Conservation (phyloP, 192 early-diverging fungal species). For the Chytriomyces sp. region DNA sequence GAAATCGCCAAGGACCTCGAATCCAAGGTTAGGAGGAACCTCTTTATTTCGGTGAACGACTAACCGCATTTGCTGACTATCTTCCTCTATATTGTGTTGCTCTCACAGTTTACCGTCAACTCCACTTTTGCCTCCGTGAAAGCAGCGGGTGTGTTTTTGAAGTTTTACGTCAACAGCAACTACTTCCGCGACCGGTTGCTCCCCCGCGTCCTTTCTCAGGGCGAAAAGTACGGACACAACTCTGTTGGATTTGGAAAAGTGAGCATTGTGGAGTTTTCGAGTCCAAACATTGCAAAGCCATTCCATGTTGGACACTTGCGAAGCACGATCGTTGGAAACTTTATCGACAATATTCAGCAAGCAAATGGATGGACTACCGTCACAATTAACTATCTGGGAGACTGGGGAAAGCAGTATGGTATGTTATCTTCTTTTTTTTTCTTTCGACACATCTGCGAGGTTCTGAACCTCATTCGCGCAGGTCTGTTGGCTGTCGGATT, state of each 20-base stretch:
- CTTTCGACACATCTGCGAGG: slow-evolving; percentile 17
- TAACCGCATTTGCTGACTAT: neutral
- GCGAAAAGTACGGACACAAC: slow-evolving; percentile 35
- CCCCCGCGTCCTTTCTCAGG: slow-evolving; percentile 36
- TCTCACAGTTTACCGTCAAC: neutral
- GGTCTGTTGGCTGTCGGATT: slow-evolving; percentile 91
- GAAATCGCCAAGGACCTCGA: slow-evolving; percentile 40
- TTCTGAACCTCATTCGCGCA: slow-evolving; percentile 29
- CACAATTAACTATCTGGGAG: slow-evolving; percentile 96
- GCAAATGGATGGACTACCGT: slow-evolving; percentile 91
- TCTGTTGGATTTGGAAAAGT: slow-evolving; percentile 63
- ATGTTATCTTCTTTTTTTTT: slow-evolving; percentile 38
- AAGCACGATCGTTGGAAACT: slow-evolving; percentile 96
- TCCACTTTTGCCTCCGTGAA: slow-evolving; percentile 1
- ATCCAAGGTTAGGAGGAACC: slow-evolving; percentile 32
- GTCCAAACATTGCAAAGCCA: slow-evolving; percentile 98
- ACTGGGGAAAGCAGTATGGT: slow-evolving; percentile 99
- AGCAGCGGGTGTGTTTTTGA: slow-evolving; percentile 38
- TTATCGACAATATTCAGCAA: slow-evolving; percentile 80
- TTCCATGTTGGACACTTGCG: slow-evolving; percentile 98
- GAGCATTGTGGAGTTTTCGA: slow-evolving; percentile 89
- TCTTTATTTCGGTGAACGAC: neutral
- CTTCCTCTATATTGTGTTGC: too few relatives aligned
- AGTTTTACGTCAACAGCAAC: slow-evolving; percentile 36
- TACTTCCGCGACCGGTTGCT: slow-evolving; percentile 37